These are phyloP conservation scores for Sphagnum contortum DNA, from an alignment of 225 moss, liverwort and hornwort species.

Conservation along the genomic window DNA sequence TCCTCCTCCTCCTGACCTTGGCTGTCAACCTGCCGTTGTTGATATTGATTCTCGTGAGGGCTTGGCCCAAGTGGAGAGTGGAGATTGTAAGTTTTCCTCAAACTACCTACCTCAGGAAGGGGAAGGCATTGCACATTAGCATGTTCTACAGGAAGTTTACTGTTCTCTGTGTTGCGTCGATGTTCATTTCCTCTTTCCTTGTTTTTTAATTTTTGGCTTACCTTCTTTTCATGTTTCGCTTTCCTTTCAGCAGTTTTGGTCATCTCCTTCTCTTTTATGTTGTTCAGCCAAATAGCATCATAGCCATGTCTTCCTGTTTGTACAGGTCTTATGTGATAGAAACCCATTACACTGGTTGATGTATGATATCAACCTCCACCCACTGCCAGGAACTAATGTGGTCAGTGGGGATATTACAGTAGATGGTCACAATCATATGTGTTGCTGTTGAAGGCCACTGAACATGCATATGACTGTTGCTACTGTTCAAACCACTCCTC, in stretches of 20 bases:
- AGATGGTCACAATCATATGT: neutral
- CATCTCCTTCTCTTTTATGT: neutral
- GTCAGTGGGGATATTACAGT: neutral
- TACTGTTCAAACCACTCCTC: neutral
- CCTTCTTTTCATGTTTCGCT: too few relatives aligned
- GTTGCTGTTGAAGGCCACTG: neutral
- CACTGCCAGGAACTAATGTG: neutral
- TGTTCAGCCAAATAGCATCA: neutral
- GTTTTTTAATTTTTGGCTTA: too few relatives aligned
- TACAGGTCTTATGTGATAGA: neutral
- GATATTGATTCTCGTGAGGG: constrained; percentile 1
- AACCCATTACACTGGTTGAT: too few relatives aligned
- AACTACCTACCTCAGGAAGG: too few relatives aligned
- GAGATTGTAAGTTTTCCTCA: neutral
- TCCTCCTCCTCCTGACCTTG: neutral
- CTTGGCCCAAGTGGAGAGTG: constrained; percentile 2
- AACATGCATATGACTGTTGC: neutral
- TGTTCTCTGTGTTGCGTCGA: too few relatives aligned
- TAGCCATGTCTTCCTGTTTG: neutral
- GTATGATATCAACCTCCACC: neutral
- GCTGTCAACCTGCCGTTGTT: constrained; percentile 2
- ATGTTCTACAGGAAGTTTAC: too few relatives aligned
- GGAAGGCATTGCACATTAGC: too few relatives aligned
- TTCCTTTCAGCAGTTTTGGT: too few relatives aligned
- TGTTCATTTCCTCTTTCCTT: too few relatives aligned